phyloP scores from a whole-genome alignment of 2,329 filamentous ascomycete species.

The Alternaria sp. region DNA sequence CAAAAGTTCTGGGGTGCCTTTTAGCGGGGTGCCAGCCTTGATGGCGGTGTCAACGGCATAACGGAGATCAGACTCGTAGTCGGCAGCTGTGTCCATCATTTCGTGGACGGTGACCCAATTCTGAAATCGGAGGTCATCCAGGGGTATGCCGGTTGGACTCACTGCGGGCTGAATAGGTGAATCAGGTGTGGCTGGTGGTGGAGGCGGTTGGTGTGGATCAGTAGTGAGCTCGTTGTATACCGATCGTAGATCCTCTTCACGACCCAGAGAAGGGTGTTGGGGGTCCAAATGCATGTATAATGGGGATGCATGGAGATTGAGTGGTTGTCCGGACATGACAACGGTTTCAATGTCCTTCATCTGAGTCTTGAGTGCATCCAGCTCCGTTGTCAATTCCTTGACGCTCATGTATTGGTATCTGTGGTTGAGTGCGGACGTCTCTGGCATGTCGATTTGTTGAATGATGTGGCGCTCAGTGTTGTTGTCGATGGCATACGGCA shows the following conservation, averaged over 20 bases:
- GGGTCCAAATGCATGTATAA: conserved; percentile 51
- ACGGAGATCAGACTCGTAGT: conserved; percentile 20
- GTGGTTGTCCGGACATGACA: conserved; percentile 44
- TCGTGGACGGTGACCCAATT: conserved; percentile 61
- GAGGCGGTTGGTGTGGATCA: conserved; percentile 47
- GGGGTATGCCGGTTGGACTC: conserved; percentile 52
- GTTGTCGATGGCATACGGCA: conserved; percentile 37
- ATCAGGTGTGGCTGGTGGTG: conserved; percentile 19
- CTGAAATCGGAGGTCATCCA: conserved; percentile 58
- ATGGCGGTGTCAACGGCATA: conserved; percentile 22
- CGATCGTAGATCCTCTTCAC: conserved; percentile 42
- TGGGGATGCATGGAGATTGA: conserved; percentile 47
- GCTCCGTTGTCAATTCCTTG: conserved; percentile 25
- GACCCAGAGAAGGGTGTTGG: conserved; percentile 27
- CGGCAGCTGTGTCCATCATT: conserved; percentile 53
- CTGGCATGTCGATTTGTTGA: conserved; percentile 13
- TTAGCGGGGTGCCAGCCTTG: conserved; percentile 14
- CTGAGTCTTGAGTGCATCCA: conserved; percentile 35
- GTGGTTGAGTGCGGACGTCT: background rate
- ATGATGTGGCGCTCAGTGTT: conserved; percentile 19
- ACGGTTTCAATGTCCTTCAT: conserved; percentile 41
- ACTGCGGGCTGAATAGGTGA: conserved; percentile 17
- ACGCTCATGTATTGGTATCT: conserved; percentile 23
- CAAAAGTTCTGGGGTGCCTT: conserved; percentile 4
- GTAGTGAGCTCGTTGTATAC: conserved; percentile 58